These are phyloP conservation scores for Ogataea glucozyma DNA, from an alignment of 805 yeast species.

Conservation along the genomic window DNA sequence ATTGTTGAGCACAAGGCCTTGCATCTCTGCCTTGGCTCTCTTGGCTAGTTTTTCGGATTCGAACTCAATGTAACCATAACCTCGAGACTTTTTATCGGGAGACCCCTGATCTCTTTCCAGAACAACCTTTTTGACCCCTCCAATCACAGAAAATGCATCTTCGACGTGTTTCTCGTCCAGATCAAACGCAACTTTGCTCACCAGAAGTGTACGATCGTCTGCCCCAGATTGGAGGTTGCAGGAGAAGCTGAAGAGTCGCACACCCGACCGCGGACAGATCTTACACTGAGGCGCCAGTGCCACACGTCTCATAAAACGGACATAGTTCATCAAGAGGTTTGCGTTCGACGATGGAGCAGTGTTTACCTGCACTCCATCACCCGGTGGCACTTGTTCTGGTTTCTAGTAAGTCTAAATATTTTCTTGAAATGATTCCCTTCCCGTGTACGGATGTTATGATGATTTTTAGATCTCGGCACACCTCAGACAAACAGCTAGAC, in stretches of 20 bases:
- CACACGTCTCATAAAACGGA: not conserved
- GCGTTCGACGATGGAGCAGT: slow-evolving; percentile 3
- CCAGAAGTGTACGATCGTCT: slow-evolving; percentile 18
- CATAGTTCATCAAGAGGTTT: not conserved
- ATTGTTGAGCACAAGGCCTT: slow-evolving; percentile 33
- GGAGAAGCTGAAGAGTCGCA: too few species aligned
- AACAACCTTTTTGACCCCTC: slow-evolving; percentile 21
- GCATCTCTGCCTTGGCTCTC: slow-evolving; percentile 33
- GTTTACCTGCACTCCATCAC: too few species aligned
- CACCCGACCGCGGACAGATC: too few species aligned
- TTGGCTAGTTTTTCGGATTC: slow-evolving; percentile 23
- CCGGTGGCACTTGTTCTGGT: too few species aligned
- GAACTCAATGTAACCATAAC: slow-evolving; percentile 30
- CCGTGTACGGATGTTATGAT: not conserved
- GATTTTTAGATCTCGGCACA: slow-evolving; percentile 1
- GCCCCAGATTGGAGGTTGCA: too few species aligned
- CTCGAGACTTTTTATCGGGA: slow-evolving; percentile 21
- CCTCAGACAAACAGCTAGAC: not conserved
- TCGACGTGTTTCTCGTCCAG: slow-evolving; percentile 25
- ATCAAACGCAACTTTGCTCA: slow-evolving; percentile 27
- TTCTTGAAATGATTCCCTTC: not conserved
- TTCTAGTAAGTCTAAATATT: slow-evolving; percentile 5
- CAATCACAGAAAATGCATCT: slow-evolving; percentile 30
- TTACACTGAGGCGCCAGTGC: not conserved
- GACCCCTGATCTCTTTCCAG: slow-evolving; percentile 19